These are phyloP conservation scores for Nicotiana benthamiana DNA, from an alignment of 257 asterid genomes.

Conservation along the genomic window DNA sequence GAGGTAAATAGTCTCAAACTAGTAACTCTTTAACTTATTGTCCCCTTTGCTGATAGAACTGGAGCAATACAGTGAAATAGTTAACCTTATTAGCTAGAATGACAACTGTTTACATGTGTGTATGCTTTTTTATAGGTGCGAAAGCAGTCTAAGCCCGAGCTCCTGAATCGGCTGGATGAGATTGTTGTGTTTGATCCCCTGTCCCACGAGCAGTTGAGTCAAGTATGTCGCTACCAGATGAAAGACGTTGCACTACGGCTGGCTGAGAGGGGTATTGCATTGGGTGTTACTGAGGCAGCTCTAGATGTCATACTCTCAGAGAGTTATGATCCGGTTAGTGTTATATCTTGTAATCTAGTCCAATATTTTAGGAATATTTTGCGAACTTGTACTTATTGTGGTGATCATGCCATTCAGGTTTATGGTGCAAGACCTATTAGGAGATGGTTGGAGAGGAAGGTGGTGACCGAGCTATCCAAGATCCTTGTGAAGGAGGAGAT, in stretches of 20 bases:
- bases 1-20: slow-evolving; percentile 30
- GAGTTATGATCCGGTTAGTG: slow-evolving; percentile 79
- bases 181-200: slow-evolving; percentile 87
- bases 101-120: not conserved
- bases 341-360: no score
- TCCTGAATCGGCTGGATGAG: slow-evolving; percentile 78
- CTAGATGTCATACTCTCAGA: slow-evolving; percentile 57
- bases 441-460: slow-evolving; percentile 87
- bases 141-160: slow-evolving; percentile 88
- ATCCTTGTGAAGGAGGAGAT: slow-evolving; percentile 79
- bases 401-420: slow-evolving; percentile 20
- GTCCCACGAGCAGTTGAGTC: slow-evolving; percentile 69
- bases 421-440: slow-evolving; percentile 91
- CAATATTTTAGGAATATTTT: no score
- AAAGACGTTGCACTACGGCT: slow-evolving; percentile 73
- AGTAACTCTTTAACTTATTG: not conserved
- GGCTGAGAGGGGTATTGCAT: slow-evolving; percentile 87
- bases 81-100: not conserved
- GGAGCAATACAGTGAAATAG: no score
- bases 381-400: no score
- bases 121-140: slow-evolving; percentile 34
- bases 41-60: no score
- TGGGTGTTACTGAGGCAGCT: slow-evolving; percentile 73
- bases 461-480: slow-evolving; percentile 74
- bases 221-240: slow-evolving; percentile 71